phyloP scores from a whole-genome alignment of 1,284 basidiomycete genomes.

The Peniophora sp. region DNA sequence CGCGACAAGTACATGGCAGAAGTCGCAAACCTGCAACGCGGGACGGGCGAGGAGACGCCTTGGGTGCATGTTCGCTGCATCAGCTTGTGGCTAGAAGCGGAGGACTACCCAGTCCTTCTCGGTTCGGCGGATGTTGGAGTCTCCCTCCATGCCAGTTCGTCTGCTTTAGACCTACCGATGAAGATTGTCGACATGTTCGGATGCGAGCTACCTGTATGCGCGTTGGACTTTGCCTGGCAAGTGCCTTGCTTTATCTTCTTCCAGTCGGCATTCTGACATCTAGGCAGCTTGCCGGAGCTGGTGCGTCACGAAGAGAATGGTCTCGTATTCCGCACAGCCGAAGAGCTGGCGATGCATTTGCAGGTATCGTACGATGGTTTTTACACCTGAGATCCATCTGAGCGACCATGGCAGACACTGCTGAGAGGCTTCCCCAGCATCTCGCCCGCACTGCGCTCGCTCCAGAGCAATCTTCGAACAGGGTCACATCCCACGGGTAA shows the following conservation, averaged over 20 bases:
- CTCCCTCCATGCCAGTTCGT: slow-evolving; percentile 86
- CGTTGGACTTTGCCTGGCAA: slow-evolving; percentile 81
- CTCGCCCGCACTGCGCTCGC: slow-evolving; percentile 30
- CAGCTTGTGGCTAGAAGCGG: slow-evolving; percentile 82
- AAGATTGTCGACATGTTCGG: slow-evolving; percentile 99
- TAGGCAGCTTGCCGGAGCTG: slow-evolving; percentile 72
- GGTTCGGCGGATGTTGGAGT: slow-evolving; percentile 88
- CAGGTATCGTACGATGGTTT: slow-evolving; percentile 35
- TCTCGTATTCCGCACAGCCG: slow-evolving; percentile 63
- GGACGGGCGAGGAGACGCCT: slow-evolving; percentile 20
- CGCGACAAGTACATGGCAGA: slow-evolving; percentile 66
- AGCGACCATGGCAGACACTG: slow-evolving; percentile 36
- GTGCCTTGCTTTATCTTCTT: slow-evolving; percentile 14
- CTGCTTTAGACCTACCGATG: slow-evolving; percentile 93
- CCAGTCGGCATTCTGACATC: slow-evolving; percentile 4
- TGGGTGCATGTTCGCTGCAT: slow-evolving; percentile 84
- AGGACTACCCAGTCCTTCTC: slow-evolving; percentile 80
- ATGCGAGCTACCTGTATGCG: slow-evolving; percentile 88
- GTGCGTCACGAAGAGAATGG: slow-evolving; percentile 83
- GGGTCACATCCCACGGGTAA: slow-evolving; percentile 6
- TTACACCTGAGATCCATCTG: neutral
- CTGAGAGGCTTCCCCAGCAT: slow-evolving; percentile 53
- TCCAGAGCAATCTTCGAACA: slow-evolving; percentile 3
- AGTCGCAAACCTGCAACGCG: slow-evolving; percentile 44
- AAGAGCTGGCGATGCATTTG: slow-evolving; percentile 66